A percentile compares a stretch with the other conserved stretches of the same genome.
Conservation (phyloP, 805 yeast species). For the Yarrowia yakushimensis region DNA sequence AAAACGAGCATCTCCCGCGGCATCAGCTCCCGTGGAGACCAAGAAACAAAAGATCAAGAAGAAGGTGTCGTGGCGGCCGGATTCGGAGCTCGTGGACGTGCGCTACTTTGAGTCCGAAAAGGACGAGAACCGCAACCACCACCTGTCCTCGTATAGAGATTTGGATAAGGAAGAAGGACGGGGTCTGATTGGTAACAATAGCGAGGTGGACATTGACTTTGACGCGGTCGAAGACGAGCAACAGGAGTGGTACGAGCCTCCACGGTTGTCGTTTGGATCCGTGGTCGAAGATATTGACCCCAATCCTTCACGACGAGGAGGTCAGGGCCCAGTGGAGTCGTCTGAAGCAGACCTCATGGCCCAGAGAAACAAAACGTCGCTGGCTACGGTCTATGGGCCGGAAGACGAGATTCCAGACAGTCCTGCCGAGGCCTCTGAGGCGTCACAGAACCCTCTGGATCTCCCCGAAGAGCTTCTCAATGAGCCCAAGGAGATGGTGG, state of each 20-base stretch:
- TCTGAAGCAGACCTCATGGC: neutral
- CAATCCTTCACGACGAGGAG: constrained; percentile 15
- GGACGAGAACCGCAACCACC: constrained; percentile 3
- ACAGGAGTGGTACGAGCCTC: constrained; percentile 10
- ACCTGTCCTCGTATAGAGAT: constrained; percentile 14
- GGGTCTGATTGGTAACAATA: constrained; percentile 18
- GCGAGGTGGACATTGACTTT: constrained; percentile 9
- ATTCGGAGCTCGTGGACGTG: neutral
- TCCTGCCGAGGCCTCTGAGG: neutral
- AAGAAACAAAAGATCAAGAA: constrained; percentile 15
- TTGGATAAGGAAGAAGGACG: constrained; percentile 19
- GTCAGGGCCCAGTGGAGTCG: neutral
- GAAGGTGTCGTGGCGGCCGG: constrained; percentile 15
- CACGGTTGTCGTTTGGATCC: neutral
- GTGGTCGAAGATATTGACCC: neutral
- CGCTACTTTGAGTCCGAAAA: constrained; percentile 18
- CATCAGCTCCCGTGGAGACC: neutral
- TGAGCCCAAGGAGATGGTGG: constrained; percentile 8
- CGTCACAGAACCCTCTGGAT: constrained; percentile 16
- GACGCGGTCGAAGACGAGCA: constrained; percentile 21
- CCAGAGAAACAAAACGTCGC: constrained; percentile 1
- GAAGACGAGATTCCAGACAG: constrained; percentile 3
- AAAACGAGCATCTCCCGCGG: neutral
- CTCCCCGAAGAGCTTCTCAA: neutral
- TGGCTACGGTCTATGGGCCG: neutral